phyloP scores from a whole-genome alignment of 1,284 basidiomycete genomes.

The Phylloboletellus chloephorus region DNA sequence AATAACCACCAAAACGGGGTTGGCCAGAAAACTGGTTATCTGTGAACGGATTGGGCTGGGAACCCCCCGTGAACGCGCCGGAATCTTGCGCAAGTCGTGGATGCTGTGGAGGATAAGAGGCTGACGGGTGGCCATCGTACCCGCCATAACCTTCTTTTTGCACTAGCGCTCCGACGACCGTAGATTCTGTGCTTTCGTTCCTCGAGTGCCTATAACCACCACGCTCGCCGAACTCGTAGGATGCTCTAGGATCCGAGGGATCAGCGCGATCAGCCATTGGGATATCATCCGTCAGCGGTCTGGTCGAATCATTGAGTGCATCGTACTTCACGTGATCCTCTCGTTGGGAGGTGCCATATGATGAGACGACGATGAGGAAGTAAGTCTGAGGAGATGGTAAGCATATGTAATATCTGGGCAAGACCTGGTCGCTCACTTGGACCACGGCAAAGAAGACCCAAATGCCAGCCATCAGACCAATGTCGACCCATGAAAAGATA shows the following conservation, averaged over 20 bases:
- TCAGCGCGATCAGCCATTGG: constrained; percentile 61
- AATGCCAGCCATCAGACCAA: constrained; percentile 85
- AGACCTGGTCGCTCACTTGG: constrained; percentile 46
- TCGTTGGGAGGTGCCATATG: constrained; percentile 71
- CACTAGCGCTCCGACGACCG: constrained; percentile 47
- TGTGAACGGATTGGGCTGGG: constrained; percentile 3
- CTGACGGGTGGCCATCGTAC: constrained; percentile 22
- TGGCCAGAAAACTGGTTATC: constrained; percentile 35
- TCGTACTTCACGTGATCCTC: constrained; percentile 79
- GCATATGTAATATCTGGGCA: neutral
- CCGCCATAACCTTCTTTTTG: constrained; percentile 39
- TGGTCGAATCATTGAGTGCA: constrained; percentile 63
- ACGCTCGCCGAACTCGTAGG: constrained; percentile 40
- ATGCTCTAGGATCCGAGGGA: constrained; percentile 68
- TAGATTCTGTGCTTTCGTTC: constrained; percentile 50
- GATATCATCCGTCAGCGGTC: constrained; percentile 58
- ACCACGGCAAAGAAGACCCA: constrained; percentile 74
- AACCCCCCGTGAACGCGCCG: constrained; percentile 7
- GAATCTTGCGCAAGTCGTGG: constrained; percentile 14
- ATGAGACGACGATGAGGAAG: constrained; percentile 62
- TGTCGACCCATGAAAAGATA: constrained; percentile 85
- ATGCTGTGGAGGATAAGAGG: constrained; percentile 28
- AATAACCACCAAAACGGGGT: constrained; percentile 49
- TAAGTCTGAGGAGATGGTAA: constrained; percentile 48
- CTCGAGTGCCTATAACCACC: constrained; percentile 42